Percentiles rank a stretch among this genome's conserved stretches.
These are phyloP conservation scores for Cyberlindnera xylosilytica DNA, from an alignment of 805 yeast species.

Conservation along the genomic window DNA sequence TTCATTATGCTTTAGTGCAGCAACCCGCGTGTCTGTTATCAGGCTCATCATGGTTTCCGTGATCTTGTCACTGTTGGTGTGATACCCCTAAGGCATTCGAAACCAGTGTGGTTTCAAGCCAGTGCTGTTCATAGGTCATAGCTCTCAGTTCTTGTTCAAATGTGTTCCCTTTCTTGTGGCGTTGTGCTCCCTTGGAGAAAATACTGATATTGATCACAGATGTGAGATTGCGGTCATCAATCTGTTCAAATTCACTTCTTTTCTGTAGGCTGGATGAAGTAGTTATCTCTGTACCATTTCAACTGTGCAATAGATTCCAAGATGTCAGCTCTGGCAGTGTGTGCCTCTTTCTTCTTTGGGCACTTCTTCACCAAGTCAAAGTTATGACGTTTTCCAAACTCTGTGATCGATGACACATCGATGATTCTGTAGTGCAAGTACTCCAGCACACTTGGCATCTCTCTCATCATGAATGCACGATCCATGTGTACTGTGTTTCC, in stretches of 20 bases:
- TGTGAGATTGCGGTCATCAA: too few species aligned
- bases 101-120: too few species aligned
- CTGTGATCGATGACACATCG: constrained; percentile 87
- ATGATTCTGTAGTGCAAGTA: constrained; percentile 72
- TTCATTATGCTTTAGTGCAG: too few species aligned
- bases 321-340: constrained; percentile 88
- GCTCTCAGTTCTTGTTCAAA: too few species aligned
- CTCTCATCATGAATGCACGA: constrained; percentile 74
- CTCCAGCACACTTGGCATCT: constrained; percentile 63
- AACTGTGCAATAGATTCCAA: constrained; percentile 84
- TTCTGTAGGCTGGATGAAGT: constrained; percentile 36
- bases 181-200: too few species aligned
- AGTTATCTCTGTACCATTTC: constrained; percentile 69
- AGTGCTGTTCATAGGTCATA: too few species aligned
- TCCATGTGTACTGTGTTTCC: constrained; percentile 96
- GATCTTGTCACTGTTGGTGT: too few species aligned
- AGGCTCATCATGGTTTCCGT: too few species aligned
- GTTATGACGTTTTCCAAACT: constrained; percentile 75
- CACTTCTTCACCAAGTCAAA: constrained; percentile 49
- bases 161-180: too few species aligned
- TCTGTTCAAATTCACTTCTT: not conserved
- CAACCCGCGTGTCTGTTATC: too few species aligned
- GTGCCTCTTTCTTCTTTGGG: constrained; percentile 68
- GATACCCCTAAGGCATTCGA: too few species aligned
- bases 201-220: too few species aligned